A percentile compares a stretch with the other conserved stretches of the same genome.
Conservation (phyloP, 495 filamentous ascomycete genomes). For the Aspergillus bridgeri region DNA sequence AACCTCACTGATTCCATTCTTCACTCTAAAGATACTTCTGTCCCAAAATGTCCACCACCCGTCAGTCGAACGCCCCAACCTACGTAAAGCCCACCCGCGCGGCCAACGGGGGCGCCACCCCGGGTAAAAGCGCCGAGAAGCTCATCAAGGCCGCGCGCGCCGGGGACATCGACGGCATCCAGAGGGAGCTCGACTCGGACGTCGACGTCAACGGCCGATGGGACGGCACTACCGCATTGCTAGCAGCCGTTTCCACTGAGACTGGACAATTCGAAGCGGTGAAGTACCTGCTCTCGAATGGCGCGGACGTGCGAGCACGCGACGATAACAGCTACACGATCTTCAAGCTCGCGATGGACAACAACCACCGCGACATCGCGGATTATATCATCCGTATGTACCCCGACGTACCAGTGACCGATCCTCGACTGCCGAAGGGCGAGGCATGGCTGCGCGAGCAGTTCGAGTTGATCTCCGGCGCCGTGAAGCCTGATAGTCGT, state of each 20-base stretch:
- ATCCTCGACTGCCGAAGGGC: background rate
- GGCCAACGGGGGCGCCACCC: too few species aligned
- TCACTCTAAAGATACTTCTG: too few species aligned
- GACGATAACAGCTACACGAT: conserved; percentile 9
- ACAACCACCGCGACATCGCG: background rate
- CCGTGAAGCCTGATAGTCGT: background rate
- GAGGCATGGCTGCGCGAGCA: background rate
- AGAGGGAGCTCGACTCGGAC: background rate
- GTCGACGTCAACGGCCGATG: conserved; percentile 1
- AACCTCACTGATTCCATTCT: too few species aligned
- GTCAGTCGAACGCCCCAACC: too few species aligned
- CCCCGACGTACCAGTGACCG: background rate
- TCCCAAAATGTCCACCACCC: too few species aligned
- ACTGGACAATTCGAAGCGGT: conserved; percentile 1
- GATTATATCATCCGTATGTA: background rate
- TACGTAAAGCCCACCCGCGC: too few species aligned
- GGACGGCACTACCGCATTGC: conserved; percentile 5
- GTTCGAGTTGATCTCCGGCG: conserved; percentile 3
- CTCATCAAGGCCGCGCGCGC: conserved; percentile 6
- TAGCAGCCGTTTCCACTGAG: conserved; percentile 6
- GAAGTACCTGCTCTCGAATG: background rate
- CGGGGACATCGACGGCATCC: conserved; percentile 1
- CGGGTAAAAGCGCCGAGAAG: background rate
- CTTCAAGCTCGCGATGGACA: conserved; percentile 6
- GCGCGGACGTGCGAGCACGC: conserved; percentile 5